Conservation (phyloP, 1,284 basidiomycete genomes). For the Melanopsichium pennsylvanicum region DNA sequence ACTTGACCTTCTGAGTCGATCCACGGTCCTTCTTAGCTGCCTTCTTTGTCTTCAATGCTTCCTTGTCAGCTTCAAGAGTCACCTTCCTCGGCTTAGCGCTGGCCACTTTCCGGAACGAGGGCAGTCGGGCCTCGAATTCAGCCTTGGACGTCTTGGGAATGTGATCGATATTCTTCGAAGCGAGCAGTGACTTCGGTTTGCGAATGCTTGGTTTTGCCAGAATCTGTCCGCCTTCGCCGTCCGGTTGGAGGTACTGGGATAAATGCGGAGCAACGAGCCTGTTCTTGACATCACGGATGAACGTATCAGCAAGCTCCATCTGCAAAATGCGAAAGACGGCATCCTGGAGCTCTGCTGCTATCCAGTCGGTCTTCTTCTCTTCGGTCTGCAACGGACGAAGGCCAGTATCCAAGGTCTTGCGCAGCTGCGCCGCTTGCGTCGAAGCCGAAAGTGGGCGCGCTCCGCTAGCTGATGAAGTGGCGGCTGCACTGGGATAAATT, state of each 20-base stretch:
- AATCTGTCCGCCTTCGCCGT: constrained; percentile 67
- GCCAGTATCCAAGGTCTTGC: constrained; percentile 20
- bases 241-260: constrained; percentile 69
- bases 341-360: constrained; percentile 72
- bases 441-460: background rate
- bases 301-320: constrained; percentile 72
- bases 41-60: constrained; percentile 6
- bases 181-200: constrained; percentile 4
- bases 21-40: background rate
- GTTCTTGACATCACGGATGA: constrained; percentile 77
- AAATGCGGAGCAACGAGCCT: constrained; percentile 73
- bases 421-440: background rate
- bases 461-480: background rate
- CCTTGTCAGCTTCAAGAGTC: background rate
- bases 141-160: background rate
- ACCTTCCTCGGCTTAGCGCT: constrained; percentile 9
- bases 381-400: constrained; percentile 22
- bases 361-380: constrained; percentile 70
- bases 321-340: constrained; percentile 74
- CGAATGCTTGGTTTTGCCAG: constrained; percentile 30
- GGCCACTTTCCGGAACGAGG: constrained; percentile 43
- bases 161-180: background rate
- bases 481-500: background rate
- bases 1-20: constrained; percentile 2
- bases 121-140: constrained; percentile 24